Evolutionary conservation across 2,329 filamentous ascomycete genomes (phyloP), one percentile per base, ranked within the genome.

Genomic region (Sarocladium brachiariae): DNA sequence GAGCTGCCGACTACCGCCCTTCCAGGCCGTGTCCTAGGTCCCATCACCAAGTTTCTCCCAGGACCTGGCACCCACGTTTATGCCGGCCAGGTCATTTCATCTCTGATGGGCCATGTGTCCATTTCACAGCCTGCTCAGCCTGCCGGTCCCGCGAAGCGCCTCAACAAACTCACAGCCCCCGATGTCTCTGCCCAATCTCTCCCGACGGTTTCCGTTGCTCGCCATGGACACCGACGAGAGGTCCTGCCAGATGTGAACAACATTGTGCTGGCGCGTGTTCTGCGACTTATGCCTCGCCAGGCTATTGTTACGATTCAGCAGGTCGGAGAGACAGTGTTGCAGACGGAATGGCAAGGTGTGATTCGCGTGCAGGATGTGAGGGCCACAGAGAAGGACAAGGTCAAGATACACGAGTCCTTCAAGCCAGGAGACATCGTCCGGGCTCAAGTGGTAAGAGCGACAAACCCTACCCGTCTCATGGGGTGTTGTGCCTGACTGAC

Each of bases 361-460:
- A 90, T 96, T 53, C 80, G 90, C 16, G 82, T 85, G 55, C 92
- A 97, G 70, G 93, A 99, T 64, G 89, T 99, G 30, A 79, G 93
- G 51, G 89, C 90, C 2, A 96, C 93, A 16, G 93, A 99, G 71
- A 96, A 96, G 71, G 93, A 97, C 65, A 88, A 89, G 59, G 89
- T 96, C 38, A 89, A 87, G 65, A 87, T 97, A 55, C 85, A 89
- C 57, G 90, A 96, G 65, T 88, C 86, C 61, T 97, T 97, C 64
- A 79, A 90, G 57, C 91, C 95, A 0, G 93, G 93, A 0, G 93
- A 99, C 71, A 83, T 97, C 57, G 88, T 99, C 49, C 74, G 89
- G 48, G 93, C 89, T 4, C 80, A 85, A 51, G 90, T 99, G 61
- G 85, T 89, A 61, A 70, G 81, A 39, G 6, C 25, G 25, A 27